A percentile compares a stretch with the other conserved stretches of the same genome.
These are phyloP conservation scores for Turnera subulata DNA, from an alignment of 345 rosid species.

Conservation along the genomic window DNA sequence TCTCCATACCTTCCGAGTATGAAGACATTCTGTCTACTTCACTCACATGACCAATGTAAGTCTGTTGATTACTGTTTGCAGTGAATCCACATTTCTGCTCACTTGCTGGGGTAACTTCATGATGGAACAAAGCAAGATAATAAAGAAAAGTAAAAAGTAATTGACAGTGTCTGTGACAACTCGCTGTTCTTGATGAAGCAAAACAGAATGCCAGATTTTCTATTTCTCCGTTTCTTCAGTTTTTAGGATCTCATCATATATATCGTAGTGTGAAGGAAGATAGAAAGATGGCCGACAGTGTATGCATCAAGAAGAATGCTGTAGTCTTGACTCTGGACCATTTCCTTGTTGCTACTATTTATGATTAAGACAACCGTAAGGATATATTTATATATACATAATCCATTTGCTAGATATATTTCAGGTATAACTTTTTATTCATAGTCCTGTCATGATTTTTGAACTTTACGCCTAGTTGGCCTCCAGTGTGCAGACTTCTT, in stretches of 20 bases:
- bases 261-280: not conserved
- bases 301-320: not conserved
- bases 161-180: not conserved
- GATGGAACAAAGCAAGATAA: constrained; percentile 1
- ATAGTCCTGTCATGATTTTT: not conserved
- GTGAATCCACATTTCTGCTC: not conserved
- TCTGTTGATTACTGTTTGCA: constrained; percentile 13
- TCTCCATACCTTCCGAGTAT: constrained; percentile 15
- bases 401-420: not conserved
- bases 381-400: too few species aligned
- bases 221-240: not conserved
- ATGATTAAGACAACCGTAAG: not conserved
- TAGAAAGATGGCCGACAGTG: not conserved
- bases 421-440: too few species aligned
- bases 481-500: too few species aligned
- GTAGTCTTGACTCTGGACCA: not conserved
- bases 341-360: too few species aligned
- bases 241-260: not conserved
- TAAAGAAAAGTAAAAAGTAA: not conserved
- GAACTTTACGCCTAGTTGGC: not conserved
- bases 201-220: not conserved
- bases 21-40: constrained; percentile 18
- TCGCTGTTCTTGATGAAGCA: not conserved
- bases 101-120: constrained; percentile 2
- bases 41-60: constrained; percentile 39